Base-by-base conservation (phyloP, 164 flowering plant genomes). In the Aristolochia fimbriata region DNA sequence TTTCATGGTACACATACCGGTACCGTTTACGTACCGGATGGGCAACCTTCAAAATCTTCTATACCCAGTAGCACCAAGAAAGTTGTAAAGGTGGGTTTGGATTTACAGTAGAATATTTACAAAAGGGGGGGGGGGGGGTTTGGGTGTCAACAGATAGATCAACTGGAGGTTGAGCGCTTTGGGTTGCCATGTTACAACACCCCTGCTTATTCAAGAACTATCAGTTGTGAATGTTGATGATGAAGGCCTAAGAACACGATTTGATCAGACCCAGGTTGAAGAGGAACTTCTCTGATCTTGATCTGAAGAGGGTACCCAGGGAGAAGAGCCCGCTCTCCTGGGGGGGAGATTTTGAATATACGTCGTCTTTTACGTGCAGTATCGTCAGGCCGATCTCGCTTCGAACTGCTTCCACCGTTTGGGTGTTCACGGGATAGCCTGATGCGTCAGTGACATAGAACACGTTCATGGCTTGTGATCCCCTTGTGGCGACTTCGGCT, bases 401-500 rank as follows among this genome's bases (percentile, higher is more conserved):
- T 19, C 96, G 61, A 15, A 87, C 83, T 14, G 88, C 83, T 67
- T 87, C 96, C 23, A 93, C 81, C n/a, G 80, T 87, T 64, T 84
- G 85, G 45, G 79, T 83, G 64, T 73, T 76, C n/a, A 90, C 94
- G 10, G 73, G 73, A 65, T 71, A 60, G 22, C 98, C 96, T 0
- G 96, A 81, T 23, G 86, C 75, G 76, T 88, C 96, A 0, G 78
- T 80, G 56, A 93, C 98, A 61, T 90, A 90, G 70, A 93, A 93
- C 11, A 64, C 75, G 56, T 93, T 90, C 52, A 86, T 76, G 14
- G 98, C 98, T 65, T 80, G 90, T 45, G 91, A 71, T 9, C 85
- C 96, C 60, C 84, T 72, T 25, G 97, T 93, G 13, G 90, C 78
- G 6, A 93, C 94, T 78, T 89, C 98, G 30, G 98, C 98, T 56